Conservation (phyloP, 176 grass and related monocot genomes). For the Juncus effusus region DNA sequence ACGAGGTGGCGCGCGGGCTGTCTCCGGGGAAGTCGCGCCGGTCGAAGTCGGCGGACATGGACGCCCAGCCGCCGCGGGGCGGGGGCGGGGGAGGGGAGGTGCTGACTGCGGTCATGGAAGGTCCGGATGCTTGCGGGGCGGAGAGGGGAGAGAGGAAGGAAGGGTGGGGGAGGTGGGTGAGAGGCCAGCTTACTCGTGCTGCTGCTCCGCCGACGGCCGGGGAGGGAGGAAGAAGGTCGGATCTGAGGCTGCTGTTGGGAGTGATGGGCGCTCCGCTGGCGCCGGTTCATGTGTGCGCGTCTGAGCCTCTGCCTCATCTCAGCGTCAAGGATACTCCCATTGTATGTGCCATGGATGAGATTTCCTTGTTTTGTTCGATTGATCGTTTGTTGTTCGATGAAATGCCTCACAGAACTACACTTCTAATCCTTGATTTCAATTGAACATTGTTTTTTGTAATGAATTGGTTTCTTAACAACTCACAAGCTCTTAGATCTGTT, state of each 20-base stretch:
- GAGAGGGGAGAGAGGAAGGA: constrained; percentile 33
- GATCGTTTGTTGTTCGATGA: not conserved
- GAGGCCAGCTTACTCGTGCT: constrained; percentile 48
- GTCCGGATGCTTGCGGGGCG: constrained; percentile 62
- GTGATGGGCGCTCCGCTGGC: constrained; percentile 83
- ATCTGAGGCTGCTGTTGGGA: constrained; percentile 67
- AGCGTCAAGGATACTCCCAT: constrained; percentile 88
- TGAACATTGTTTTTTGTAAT: not conserved
- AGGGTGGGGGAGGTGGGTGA: constrained; percentile 63
- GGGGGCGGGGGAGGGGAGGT: constrained; percentile 32
- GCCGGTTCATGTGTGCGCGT: constrained; percentile 63
- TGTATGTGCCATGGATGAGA: constrained; percentile 31
- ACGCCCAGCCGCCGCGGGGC: constrained; percentile 26
- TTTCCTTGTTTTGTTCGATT: not conserved
- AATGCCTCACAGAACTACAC: not conserved
- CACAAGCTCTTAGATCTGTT: constrained; percentile 13
- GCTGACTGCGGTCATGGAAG: constrained; percentile 72
- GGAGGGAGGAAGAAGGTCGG: constrained; percentile 33
- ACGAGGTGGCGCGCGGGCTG: constrained; percentile 59
- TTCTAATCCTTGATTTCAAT: not conserved
- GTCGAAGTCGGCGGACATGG: constrained; percentile 28
- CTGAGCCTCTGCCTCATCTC: constrained; percentile 79
- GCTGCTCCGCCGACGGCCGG: constrained; percentile 1
- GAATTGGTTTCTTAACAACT: not conserved
- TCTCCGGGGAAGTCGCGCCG: constrained; percentile 51